Base-by-base conservation (phyloP, 2,329 filamentous ascomycete genomes). In the Thelonectria blattea region DNA sequence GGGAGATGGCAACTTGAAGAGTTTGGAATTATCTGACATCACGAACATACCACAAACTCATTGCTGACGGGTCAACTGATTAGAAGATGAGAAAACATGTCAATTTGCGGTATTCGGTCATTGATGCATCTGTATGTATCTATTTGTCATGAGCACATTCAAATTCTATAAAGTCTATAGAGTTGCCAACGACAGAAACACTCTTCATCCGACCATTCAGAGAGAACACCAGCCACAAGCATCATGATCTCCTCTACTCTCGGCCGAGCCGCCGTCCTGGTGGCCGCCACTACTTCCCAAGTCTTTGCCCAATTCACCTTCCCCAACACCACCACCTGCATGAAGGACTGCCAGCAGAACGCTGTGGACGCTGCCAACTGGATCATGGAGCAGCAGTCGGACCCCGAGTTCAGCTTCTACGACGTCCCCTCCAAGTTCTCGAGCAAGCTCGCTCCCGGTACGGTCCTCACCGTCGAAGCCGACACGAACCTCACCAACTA, bases 401-500 rank as follows among this genome's bases (percentile, higher is more conserved):
- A 17, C 17, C 39, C 15, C 39, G 17, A 42, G 15, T 42, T 42
- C 9, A 10, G n/a, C 15, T 42, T 17, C n/a, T 17, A 17, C 39
- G 9, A 17, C 5, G 39, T 42, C 17, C 15, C 34, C 20, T 52
- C 49, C 30, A 52, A 37, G 17, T 34, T 42, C 39, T 42, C 39
- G 17, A 42, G 39, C 39, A 10, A 42, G 9, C 15, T 20, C 20
- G 9, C 39, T 42, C 39, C 15, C 17, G 17, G 39, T 7, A 17
- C 17, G 8, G 9, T 42, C 9, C 17, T 17, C 17, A 42, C 15
- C 5, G 17, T 11, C 2, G 62, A 64, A 12, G 57, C 53, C 9
- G 41, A 30, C 5, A 64, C 62, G 0, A 20, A 64, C 15, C 46
- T 64, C 7, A 42, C 30, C 22, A 61, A 61, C 45, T 64, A 64